These are phyloP conservation scores for Porcisia hertigi DNA, from an alignment of 208 protist genomes.

Conservation along the genomic window DNA sequence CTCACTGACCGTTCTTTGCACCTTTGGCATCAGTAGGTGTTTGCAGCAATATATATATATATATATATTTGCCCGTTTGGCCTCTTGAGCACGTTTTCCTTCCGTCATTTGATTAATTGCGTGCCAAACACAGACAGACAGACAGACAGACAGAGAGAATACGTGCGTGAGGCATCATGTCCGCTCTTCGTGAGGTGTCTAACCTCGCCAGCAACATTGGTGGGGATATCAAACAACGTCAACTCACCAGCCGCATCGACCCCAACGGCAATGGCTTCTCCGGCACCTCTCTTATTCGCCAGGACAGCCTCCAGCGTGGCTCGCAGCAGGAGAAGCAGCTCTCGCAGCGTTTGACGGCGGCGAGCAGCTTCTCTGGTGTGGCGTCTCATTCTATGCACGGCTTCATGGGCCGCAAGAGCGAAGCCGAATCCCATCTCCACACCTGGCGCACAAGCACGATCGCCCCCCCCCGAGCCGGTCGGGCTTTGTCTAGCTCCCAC, in stretches of 20 bases:
- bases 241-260: slow-evolving; percentile 39
- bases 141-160: not conserved
- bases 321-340: slow-evolving; percentile 26
- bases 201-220: slow-evolving; percentile 36
- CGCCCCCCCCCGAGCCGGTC: slow-evolving; percentile 13
- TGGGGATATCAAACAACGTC: slow-evolving; percentile 53
- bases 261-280: slow-evolving; percentile 29
- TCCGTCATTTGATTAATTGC: slow-evolving; percentile 1
- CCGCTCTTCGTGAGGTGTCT: slow-evolving; percentile 63
- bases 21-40: no score
- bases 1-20: not conserved
- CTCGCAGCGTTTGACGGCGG: slow-evolving; percentile 32
- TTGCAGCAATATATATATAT: no score
- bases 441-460: slow-evolving; percentile 19
- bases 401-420: slow-evolving; percentile 26
- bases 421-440: slow-evolving; percentile 16
- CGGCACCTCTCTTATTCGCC: slow-evolving; percentile 10
- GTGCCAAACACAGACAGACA: not conserved
- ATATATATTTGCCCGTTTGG: not conserved
- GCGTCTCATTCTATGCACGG: slow-evolving; percentile 23
- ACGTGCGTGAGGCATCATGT: slow-evolving; percentile 20
- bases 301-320: slow-evolving; percentile 26
- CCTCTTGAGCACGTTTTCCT: slow-evolving; percentile 5
- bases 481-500: slow-evolving; percentile 35
- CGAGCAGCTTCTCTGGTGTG: slow-evolving; percentile 17